Evolutionary conservation across 352 stramenopile species (phyloP), one percentile per base, ranked within the genome.

Genomic region (Blastocystis sp.): DNA sequence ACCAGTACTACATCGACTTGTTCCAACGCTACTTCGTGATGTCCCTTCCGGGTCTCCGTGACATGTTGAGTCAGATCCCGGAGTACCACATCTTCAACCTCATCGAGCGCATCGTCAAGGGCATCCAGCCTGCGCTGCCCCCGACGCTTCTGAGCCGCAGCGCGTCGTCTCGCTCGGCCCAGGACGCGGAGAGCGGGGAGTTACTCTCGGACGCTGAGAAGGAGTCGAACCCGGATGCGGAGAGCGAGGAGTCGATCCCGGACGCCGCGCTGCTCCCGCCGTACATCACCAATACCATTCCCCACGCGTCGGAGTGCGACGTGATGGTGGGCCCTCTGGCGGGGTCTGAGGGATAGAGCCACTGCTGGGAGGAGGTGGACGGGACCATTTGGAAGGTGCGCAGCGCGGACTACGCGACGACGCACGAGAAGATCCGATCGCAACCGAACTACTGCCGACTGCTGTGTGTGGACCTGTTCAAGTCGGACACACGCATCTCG

Each of bases 351-450:
- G 6, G 51, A 31, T 67, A 85, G 51, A 62, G 31, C 21, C 59
- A 69, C 29, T 89, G 67, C 39, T 89, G 79, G 79, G 62, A 71
- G 19, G 79, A 89, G n/a, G 55, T 77, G 13, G 41, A 77, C 41
- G 79, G 39, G 21, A 65, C 67, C 29, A 79, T 89, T 9, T 89
- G 79, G 79, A 77, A 80, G 61, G 79, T 89, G 37, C 79, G 79
- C 37, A 65, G 55, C 26, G 51, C 6, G 2, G 50, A n/a, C 51
- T 89, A 89, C 50, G 1, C 50, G 13, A 29, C 31, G 9, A 79
- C 55, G 2, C 79, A 45, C n/a, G 79, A 79, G 51, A 89, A 89
- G 39, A 21, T 33, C 6, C 63, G 21, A 19, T 89, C 79, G 9
- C 55, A 31, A 24, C 62, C 79, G 0, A 66, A 35, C 31, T 62